Evolutionary conservation across 164 flowering plant species (phyloP).

Genomic region (Malania oleifera): DNA sequence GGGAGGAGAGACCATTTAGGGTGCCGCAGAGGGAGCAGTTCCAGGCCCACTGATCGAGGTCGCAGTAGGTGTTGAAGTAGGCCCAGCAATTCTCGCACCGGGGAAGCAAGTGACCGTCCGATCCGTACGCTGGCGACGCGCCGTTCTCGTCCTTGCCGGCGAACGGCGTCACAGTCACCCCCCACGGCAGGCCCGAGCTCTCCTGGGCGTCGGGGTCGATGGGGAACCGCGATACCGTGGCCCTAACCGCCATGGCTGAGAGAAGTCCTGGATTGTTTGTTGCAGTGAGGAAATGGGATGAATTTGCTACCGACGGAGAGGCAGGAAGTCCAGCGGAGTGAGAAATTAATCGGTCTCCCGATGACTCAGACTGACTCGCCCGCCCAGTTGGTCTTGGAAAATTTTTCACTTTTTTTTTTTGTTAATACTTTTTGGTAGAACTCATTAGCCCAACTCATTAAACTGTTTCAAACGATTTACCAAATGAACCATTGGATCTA

Average conservation of each 20-base stretch:
- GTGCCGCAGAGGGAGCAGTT: constrained; percentile 84
- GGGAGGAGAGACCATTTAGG: constrained; percentile 68
- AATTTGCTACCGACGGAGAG: no score
- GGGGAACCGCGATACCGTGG: constrained; percentile 77
- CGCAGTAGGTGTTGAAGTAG: constrained; percentile 86
- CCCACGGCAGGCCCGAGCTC: constrained; percentile 83
- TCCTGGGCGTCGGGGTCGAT: constrained; percentile 62
- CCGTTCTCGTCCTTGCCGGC: constrained; percentile 77
- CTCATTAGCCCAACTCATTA: no score
- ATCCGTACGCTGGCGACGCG: constrained; percentile 58
- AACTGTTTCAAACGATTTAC: no score
- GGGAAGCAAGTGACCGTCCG: constrained; percentile 68
- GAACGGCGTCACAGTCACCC: constrained; percentile 79
- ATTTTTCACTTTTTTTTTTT: no score
- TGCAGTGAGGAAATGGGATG: no score
- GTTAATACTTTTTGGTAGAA: no score
- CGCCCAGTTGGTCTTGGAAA: no score
- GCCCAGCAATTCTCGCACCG: constrained; percentile 98
- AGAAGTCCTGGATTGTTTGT: no score
- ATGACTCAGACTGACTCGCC: no score
- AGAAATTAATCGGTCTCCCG: no score
- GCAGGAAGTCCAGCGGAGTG: no score
- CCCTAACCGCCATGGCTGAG: constrained; percentile 69
- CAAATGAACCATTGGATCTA: no score
- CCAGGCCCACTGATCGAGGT: constrained; percentile 97